Base-by-base conservation (phyloP, 495 filamentous ascomycete genomes). In the Gamarada debralockiae region DNA sequence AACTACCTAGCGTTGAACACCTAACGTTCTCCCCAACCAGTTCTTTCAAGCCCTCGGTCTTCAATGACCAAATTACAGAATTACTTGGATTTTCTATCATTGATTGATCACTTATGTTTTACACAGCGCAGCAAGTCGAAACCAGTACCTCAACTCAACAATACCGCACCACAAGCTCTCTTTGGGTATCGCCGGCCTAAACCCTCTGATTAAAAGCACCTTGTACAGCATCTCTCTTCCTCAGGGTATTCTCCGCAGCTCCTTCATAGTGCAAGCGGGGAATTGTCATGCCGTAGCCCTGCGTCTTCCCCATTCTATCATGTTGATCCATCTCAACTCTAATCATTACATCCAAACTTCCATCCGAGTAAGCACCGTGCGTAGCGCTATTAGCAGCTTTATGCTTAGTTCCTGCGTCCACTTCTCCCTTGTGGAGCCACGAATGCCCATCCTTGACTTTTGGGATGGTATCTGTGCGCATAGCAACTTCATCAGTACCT, bases 301-400 rank as follows among this genome's bases (percentile, higher is more conserved):
- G 71, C 1, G 87, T 87, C 52, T 68, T 66, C 10, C 85, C 87
- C 41, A 79, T 62, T 12, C 63, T 66, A 60, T 89, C 73, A 50
- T 82, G 79, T 53, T 84, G 83, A 62, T 88, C 76, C 50, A 83
- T 81, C 69, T 92, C 87, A 22, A 92, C 82, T 3, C 74, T 71
- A 58, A 87, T 81, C 50, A 77, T 71, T 38, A 90, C 78, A 59
- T 90, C 85, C 20, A 92, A 66, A 24, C 78, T 77, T 20, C 85
- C 85, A 53, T 81, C 76, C 57, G 76, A 66, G 24, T 61, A 67
- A 41, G 73, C 74, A n/a, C 75, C 75, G 51, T 77, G 78, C 48
- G 66, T 68, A 22, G 75, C 59, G 0, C 75, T 72, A 41, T 71
- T 63, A 0, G 84, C 83, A 20, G 86, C 82, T 39, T 73, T 72